Percentiles rank a stretch among this genome's conserved stretches.
These are phyloP conservation scores for Haberlea rhodopensis DNA, from an alignment of 257 asterid species.

Conservation along the genomic window DNA sequence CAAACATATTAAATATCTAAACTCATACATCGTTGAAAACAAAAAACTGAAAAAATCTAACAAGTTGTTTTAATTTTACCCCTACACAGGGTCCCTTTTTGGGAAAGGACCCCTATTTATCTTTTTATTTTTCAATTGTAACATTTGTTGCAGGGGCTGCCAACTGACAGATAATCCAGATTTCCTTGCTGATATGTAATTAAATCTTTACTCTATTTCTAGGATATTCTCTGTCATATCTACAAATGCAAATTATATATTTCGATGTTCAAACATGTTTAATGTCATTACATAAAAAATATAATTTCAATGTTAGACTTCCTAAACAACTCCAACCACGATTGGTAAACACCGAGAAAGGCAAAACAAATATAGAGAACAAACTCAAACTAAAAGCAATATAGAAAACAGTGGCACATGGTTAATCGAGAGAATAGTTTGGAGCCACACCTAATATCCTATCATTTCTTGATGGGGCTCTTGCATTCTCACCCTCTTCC, in stretches of 20 bases:
- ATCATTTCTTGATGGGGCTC: conserved; percentile 61
- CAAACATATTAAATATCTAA: too few relatives aligned
- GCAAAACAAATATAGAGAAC: background rate
- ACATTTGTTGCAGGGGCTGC: background rate
- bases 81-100: too few relatives aligned
- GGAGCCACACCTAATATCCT: conserved; percentile 90
- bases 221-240: background rate
- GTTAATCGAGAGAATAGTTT: conserved; percentile 69
- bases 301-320: background rate
- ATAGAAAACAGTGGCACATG: background rate
- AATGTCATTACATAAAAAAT: background rate
- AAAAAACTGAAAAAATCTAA: too few relatives aligned
- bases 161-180: background rate
- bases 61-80: too few relatives aligned
- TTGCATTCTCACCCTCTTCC: conserved; percentile 50
- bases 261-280: background rate
- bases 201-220: too few relatives aligned
- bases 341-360: background rate
- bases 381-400: background rate
- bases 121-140: background rate
- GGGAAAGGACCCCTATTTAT: too few relatives aligned
- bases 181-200: background rate
- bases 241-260: background rate
- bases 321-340: background rate
- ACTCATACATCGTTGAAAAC: too few relatives aligned